Base-by-base conservation (phyloP, 441 rosid species). In the Euphorbia corollata region DNA sequence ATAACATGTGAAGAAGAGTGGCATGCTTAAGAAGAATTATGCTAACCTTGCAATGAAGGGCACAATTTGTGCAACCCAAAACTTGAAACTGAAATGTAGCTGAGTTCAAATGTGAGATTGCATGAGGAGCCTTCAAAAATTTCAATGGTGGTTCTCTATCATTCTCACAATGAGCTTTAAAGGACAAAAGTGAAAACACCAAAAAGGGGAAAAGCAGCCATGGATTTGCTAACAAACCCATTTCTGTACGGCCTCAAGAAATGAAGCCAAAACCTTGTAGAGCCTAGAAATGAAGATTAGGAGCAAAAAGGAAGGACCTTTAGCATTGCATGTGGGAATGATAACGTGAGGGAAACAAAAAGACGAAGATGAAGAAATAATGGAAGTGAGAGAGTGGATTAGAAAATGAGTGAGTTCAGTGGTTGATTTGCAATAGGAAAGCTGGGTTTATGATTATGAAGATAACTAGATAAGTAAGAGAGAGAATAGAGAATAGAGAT, bases 11-110 rank as follows among this genome's bases (percentile, higher is more conserved):
- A 43, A 4, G 20, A 30, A 45, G 27, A 22, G 59, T 18, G 13
- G 7, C 41, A 36, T 15, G 23, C n/a, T 16, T 15, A 47, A 13
- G 23, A 30, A 63, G 41, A 71, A 53, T 8, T 45, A 55, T 72
- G 12, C 75, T 59, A 66, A 90, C 95, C 92, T 84, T 84, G 88
- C 70, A 63, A 36, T 36, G 0, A 36, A 36, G 7, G 41, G 41
- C 9, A 36, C 41, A 36, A 36, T 36, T 36, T 36, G 41, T 5
- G 41, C 71, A 78, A 64, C 69, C 83, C 39, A 81, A 68, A 38
- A 85, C 84, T 75, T 87, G 78, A 71, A 93, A 90, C 54, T 71
- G 83, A 77, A 93, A 90, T 54, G 80, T 85, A 69, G 97, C 87
- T 0, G 83, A 78, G 64, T 68, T 81, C 68, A 82, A 79, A 72